Conservation (phyloP, 2,329 filamentous ascomycete genomes). For the Dactylellina parvicollis region DNA sequence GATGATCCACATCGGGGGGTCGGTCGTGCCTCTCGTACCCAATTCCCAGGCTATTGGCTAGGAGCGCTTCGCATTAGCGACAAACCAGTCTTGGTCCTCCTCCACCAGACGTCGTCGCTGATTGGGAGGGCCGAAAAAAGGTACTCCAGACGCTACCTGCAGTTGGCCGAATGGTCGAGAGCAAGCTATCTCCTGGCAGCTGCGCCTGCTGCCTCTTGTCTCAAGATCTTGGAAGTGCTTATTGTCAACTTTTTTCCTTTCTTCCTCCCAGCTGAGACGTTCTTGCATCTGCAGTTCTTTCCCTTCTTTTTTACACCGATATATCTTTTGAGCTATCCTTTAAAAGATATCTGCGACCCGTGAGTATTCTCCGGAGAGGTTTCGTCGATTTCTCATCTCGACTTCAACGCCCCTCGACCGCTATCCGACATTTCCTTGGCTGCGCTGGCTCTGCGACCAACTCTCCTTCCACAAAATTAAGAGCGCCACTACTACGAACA, state of each 20-base stretch:
- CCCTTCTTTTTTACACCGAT: slow-evolving; percentile 13
- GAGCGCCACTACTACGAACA: slow-evolving; percentile 23
- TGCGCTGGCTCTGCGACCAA: slow-evolving; percentile 22
- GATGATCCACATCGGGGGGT: not conserved
- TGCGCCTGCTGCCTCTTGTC: slow-evolving; percentile 25
- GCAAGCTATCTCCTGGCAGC: slow-evolving; percentile 37
- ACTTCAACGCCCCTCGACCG: not conserved
- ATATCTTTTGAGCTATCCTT: not conserved
- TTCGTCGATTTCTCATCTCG: slow-evolving; percentile 14
- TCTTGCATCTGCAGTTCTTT: slow-evolving; percentile 17
- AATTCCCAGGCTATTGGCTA: slow-evolving; percentile 42
- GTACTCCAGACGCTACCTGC: slow-evolving; percentile 9
- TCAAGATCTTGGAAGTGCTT: slow-evolving; percentile 39
- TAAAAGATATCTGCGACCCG: slow-evolving; percentile 18
- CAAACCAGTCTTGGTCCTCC: slow-evolving; percentile 1
- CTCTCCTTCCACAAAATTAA: slow-evolving; percentile 11
- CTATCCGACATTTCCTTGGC: slow-evolving; percentile 22
- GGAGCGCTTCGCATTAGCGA: slow-evolving; percentile 45
- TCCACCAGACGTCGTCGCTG: slow-evolving; percentile 26
- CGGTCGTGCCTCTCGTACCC: slow-evolving; percentile 14
- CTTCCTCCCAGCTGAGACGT: slow-evolving; percentile 14
- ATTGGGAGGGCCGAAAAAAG: slow-evolving; percentile 32
- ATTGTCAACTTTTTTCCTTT: slow-evolving; percentile 17
- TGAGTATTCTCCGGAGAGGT: slow-evolving; percentile 3
- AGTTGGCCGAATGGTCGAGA: slow-evolving; percentile 25